phyloP scores from a whole-genome alignment of 2,329 filamentous ascomycete genomes.

The Purpureocillium lavendulum region DNA sequence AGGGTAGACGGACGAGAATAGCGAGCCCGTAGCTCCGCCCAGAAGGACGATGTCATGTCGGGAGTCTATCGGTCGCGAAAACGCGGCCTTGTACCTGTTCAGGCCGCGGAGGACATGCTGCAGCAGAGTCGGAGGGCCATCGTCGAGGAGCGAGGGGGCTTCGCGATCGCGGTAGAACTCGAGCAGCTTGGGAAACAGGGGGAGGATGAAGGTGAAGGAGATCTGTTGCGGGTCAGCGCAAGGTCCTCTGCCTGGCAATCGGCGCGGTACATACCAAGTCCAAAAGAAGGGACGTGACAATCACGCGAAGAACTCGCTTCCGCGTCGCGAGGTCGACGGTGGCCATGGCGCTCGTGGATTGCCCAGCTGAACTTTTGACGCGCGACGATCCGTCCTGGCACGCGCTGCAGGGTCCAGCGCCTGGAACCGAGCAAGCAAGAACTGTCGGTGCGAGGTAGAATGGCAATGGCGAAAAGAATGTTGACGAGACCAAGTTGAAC shows the following conservation, averaged over 20 bases:
- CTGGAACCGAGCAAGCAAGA: no score
- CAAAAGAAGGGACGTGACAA: conserved; percentile 81
- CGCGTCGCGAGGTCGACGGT: conserved; percentile 47
- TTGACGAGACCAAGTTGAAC: no score
- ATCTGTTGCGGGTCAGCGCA: conserved; percentile 47
- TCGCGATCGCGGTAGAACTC: conserved; percentile 92
- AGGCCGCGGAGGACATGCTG: conserved; percentile 72
- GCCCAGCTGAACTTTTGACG: no score
- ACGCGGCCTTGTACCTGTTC: conserved; percentile 91
- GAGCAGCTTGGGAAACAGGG: conserved; percentile 88
- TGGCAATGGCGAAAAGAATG: no score
- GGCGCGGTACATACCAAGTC: conserved; percentile 58
- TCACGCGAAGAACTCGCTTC: conserved; percentile 76
- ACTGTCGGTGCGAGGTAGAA: no score
- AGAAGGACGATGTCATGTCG: conserved; percentile 95
- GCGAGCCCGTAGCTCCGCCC: conserved; percentile 83
- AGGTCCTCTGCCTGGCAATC: background rate
- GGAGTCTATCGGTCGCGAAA: conserved; percentile 86
- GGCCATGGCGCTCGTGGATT: conserved; percentile 24
- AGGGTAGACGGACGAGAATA: conserved; percentile 57
- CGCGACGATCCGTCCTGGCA: no score
- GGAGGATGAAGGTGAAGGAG: conserved; percentile 97
- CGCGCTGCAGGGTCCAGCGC: no score
- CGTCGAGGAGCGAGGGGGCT: conserved; percentile 36
- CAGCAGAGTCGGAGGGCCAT: conserved; percentile 57